Conservation (phyloP, 805 yeast genomes). For the Lipomyces sp. region DNA sequence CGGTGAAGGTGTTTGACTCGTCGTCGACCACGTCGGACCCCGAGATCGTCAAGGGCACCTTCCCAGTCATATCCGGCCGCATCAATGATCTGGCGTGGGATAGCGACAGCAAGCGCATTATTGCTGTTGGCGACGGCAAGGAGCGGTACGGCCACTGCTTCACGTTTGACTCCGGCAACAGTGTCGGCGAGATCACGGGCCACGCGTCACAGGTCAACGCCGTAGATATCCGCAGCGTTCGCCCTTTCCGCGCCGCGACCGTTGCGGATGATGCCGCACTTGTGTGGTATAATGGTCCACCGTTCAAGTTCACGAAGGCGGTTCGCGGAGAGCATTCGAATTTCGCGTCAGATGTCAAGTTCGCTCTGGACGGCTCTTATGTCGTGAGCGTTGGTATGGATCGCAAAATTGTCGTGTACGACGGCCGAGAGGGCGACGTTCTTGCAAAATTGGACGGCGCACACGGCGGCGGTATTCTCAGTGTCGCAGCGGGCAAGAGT, state of each 20-base stretch:
- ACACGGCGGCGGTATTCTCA: conserved; percentile 80
- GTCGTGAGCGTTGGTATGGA: conserved; percentile 84
- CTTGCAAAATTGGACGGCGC: conserved; percentile 43
- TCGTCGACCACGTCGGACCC: conserved; percentile 42
- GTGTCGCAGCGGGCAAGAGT: conserved; percentile 52
- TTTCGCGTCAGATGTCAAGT: conserved; percentile 75
- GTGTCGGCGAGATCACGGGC: conserved; percentile 95
- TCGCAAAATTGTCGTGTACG: conserved; percentile 69
- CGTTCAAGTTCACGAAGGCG: conserved; percentile 78
- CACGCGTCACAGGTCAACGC: conserved; percentile 82
- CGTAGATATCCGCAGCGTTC: conserved; percentile 73
- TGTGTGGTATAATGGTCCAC: conserved; percentile 88
- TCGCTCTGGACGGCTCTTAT: conserved; percentile 73
- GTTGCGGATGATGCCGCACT: conserved; percentile 84
- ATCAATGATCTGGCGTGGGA: conserved; percentile 90
- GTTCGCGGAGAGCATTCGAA: conserved; percentile 72
- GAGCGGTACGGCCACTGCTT: conserved; percentile 90
- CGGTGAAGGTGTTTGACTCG: conserved; percentile 83
- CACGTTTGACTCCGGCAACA: conserved; percentile 90
- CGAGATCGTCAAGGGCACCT: conserved; percentile 67
- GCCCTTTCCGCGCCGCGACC: conserved; percentile 93
- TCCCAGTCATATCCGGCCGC: conserved; percentile 67
- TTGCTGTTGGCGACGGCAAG: conserved; percentile 93
- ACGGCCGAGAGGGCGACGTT: conserved; percentile 82
- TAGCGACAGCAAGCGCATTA: conserved; percentile 74